Conservation (phyloP, 2,329 filamentous ascomycete genomes). For the Colletotrichum sp. region DNA sequence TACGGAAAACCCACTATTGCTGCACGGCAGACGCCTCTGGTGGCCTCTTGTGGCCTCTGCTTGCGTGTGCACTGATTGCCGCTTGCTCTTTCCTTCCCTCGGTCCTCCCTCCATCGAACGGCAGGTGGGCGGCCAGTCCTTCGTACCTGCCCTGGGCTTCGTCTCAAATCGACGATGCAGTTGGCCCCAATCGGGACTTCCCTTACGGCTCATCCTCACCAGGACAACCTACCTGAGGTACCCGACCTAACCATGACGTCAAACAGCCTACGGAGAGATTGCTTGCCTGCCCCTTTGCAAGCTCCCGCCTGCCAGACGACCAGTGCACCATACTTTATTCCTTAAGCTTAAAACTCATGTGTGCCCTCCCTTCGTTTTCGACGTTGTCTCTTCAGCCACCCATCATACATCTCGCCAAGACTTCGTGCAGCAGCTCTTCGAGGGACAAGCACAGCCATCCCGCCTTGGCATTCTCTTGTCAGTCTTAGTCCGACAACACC, state of each 20-base stretch:
- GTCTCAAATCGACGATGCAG: slow-evolving; percentile 7
- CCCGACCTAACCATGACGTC: slow-evolving; percentile 7
- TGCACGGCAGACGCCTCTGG: neutral
- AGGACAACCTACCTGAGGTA: neutral
- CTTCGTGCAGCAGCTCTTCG: neutral
- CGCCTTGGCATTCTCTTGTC: slow-evolving; percentile 16
- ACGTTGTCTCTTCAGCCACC: neutral
- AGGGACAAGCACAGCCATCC: slow-evolving; percentile 18
- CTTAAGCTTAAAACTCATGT: slow-evolving; percentile 9
- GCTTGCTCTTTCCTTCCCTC: neutral
- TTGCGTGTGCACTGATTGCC: neutral
- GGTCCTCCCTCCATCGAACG: neutral
- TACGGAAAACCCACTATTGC: neutral
- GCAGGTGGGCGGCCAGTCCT: neutral
- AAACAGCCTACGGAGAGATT: neutral
- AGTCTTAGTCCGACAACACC: neutral
- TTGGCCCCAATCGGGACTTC: neutral
- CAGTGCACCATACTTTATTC: neutral
- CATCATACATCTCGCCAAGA: slow-evolving; percentile 13
- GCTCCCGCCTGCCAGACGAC: neutral
- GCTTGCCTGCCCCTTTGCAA: neutral
- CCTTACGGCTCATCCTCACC: neutral
- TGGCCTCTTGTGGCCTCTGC: neutral
- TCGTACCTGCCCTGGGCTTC: neutral
- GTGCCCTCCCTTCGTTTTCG: neutral